Percentiles rank a stretch among this genome's conserved stretches.
Evolutionary conservation across 495 filamentous ascomycete genomes (phyloP).

Genomic region (Apiosordaria backusii): DNA sequence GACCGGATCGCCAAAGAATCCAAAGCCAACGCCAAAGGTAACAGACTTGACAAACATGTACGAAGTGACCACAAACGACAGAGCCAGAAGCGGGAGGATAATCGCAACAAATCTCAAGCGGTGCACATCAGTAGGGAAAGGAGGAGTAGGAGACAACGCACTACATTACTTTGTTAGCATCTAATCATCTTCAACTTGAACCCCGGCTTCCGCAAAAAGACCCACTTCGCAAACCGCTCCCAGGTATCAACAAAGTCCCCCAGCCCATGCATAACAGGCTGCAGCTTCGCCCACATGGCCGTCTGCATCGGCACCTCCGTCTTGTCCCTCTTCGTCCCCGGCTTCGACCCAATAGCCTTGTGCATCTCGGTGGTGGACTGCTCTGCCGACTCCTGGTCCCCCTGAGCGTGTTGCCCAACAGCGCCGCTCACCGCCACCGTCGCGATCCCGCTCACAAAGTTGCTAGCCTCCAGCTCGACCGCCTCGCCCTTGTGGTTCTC

Average conservation of each 20-base stretch:
- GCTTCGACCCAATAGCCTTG: slow-evolving; percentile 44
- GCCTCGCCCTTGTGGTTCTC: slow-evolving; percentile 85
- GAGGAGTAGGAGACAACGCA: slow-evolving; percentile 71
- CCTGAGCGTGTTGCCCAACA: slow-evolving; percentile 65
- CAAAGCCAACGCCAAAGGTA: slow-evolving; percentile 64
- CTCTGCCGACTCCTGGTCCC: slow-evolving; percentile 41
- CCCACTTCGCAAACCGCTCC: slow-evolving; percentile 76
- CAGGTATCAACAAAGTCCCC: slow-evolving; percentile 73
- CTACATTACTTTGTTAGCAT: slow-evolving; percentile 34
- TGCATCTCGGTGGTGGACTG: slow-evolving; percentile 52
- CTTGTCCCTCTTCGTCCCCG: slow-evolving; percentile 62
- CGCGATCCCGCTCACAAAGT: slow-evolving; percentile 73
- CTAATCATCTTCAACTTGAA: not conserved
- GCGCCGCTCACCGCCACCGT: slow-evolving; percentile 71
- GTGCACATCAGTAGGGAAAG: slow-evolving; percentile 63
- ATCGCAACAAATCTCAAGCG: slow-evolving; percentile 61
- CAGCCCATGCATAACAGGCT: slow-evolving; percentile 72
- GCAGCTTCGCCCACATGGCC: slow-evolving; percentile 70
- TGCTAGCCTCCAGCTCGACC: slow-evolving; percentile 79
- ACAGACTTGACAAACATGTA: slow-evolving; percentile 70
- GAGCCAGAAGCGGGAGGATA: slow-evolving; percentile 54
- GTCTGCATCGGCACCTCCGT: slow-evolving; percentile 80
- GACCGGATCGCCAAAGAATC: slow-evolving; percentile 78
- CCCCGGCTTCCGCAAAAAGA: slow-evolving; percentile 8
- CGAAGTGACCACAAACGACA: slow-evolving; percentile 61